Base-by-base conservation (phyloP, 2,329 filamentous ascomycete genomes). In the Mycogone perniciosa region DNA sequence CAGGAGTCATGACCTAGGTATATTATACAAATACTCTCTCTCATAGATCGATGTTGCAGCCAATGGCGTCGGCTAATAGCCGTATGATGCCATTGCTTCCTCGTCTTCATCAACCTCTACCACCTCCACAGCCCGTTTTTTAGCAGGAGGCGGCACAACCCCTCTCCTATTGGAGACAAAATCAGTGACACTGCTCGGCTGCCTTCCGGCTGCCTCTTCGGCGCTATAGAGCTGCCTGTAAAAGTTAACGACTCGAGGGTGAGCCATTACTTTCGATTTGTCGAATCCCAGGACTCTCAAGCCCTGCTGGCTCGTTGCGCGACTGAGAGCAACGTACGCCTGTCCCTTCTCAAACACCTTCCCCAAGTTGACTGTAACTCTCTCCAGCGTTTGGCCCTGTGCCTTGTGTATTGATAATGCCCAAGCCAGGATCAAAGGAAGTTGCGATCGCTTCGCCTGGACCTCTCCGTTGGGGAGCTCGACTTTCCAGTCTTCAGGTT, bases 341-440 rank as follows among this genome's bases (percentile, higher is more conserved):
- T 99, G 93, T 0, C 93, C 93, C 68, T 96, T 96, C 66, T 99
- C 93, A 61, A 99, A 99, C 1, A 96, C 88, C 55, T 82, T 86
- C 31, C 89, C 88, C 1, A 99, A 76, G 64, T 99, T 90, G 29
- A 99, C 93, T 64, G 95, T 95, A 53, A 99, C 93, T 46, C 92
- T 80, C 63, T 95, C 90, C 29, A 96, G 73, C 1, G 92, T 97
- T 67, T 97, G 92, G 1, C 92, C 92, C 66, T 97, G 92, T 1
- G 93, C 93, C 70, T 99, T 99, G 74, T 99, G 93, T 53, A 99
- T 99, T 1, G 90, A 96, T 20, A 99, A 72, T 2, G 93, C 93
- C 93, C 93, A 99, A 0, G 93, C 93, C 31, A 99, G 76, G 56
- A 99, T 97, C 46, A 99, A 76, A 0, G 93, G 93, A 2, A 92